Evolutionary conservation across 1,139 yeast genomes (phyloP).

Genomic region (Blastobotrys aristatus): DNA sequence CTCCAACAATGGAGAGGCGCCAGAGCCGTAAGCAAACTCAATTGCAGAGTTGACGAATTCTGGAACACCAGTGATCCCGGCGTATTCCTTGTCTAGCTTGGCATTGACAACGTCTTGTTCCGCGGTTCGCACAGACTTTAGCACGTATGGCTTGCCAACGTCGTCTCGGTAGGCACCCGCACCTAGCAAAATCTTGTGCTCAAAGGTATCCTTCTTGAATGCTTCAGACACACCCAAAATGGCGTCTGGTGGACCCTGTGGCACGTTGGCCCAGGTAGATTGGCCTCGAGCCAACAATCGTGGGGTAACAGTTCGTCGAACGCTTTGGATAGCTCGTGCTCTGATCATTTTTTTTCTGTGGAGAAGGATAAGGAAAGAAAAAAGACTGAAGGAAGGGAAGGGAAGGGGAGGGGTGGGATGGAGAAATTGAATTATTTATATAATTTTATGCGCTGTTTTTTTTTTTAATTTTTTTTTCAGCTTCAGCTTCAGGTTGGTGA

Average conservation of each 20-base stretch:
- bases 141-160: conserved; percentile 87
- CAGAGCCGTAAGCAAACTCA: conserved; percentile 47
- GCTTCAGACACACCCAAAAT: conserved; percentile 62
- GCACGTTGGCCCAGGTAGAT: conserved; percentile 37
- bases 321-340: conserved; percentile 2
- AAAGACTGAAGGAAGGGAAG: background rate
- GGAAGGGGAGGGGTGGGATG: background rate
- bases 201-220: conserved; percentile 39
- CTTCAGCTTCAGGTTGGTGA: too few species aligned
- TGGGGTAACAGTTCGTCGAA: background rate
- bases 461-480: too few species aligned
- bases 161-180: conserved; percentile 97
- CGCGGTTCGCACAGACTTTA: conserved; percentile 76
- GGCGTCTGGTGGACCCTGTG: conserved; percentile 65
- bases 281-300: conserved; percentile 11
- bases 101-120: conserved; percentile 29
- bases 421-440: background rate
- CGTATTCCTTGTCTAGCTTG: conserved; percentile 83
- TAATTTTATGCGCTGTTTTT: background rate
- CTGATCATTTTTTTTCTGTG: conserved; percentile 3
- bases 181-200: conserved; percentile 79
- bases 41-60: conserved; percentile 75
- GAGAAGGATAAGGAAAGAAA: background rate
- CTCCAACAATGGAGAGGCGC: conserved; percentile 38
- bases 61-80: conserved; percentile 76